phyloP scores from a whole-genome alignment of 345 rosid genomes.

The Noccaea caerulescens region DNA sequence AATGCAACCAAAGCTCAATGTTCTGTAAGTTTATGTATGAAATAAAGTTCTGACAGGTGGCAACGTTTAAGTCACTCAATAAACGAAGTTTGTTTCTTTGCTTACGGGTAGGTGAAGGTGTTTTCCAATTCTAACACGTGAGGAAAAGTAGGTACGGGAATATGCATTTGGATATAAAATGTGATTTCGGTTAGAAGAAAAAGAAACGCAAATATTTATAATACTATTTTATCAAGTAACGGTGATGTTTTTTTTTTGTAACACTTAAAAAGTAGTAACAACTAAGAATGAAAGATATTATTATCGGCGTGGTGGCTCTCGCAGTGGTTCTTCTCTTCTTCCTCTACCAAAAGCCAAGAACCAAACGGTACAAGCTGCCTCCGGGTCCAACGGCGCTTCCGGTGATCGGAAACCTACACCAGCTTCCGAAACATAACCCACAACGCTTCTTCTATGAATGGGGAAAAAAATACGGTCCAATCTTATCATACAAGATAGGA shows the following conservation, averaged over 20 bases:
- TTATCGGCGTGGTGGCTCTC: conserved; percentile 29
- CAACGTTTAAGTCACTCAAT: no score
- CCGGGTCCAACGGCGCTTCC: conserved; percentile 58
- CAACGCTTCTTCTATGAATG: conserved; percentile 47
- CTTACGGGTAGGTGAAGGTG: conserved; percentile 15
- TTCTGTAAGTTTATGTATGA: no score
- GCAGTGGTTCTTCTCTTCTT: conserved; percentile 34
- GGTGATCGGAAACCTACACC: conserved; percentile 59
- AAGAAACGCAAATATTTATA: background rate
- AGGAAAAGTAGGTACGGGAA: conserved; percentile 13
- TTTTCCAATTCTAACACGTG: conserved; percentile 24
- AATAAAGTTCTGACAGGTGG: no score
- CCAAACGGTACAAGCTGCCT: conserved; percentile 37
- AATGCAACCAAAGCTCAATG: no score
- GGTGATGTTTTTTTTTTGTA: background rate
- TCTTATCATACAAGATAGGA: conserved; percentile 53
- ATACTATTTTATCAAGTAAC: background rate
- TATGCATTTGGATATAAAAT: background rate
- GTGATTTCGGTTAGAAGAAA: background rate
- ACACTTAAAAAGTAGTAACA: conserved; percentile 7
- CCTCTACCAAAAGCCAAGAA: conserved; percentile 33
- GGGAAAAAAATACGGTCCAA: conserved; percentile 52
- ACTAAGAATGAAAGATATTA: conserved; percentile 36
- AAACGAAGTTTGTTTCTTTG: no score
- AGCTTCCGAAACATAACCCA: conserved; percentile 39